Percentiles rank a stretch among this genome's conserved stretches.
These are phyloP conservation scores for Pseudotulostoma volvatum DNA, from an alignment of 495 filamentous ascomycete species.

Conservation along the genomic window DNA sequence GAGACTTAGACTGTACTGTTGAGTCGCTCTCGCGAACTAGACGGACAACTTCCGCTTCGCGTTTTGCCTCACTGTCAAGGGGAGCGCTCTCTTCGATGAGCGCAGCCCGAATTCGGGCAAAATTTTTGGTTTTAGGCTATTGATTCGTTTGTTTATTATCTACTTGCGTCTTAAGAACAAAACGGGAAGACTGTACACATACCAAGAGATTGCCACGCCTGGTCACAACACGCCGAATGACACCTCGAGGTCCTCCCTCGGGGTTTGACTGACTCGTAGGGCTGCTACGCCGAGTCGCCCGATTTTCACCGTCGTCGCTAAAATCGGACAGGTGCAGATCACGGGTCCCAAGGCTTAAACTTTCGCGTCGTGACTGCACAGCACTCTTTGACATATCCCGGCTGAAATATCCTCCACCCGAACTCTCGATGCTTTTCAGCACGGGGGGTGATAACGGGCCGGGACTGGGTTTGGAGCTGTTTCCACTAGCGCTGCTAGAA, in stretches of 20 bases:
- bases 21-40: slow-evolving; percentile 70
- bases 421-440: slow-evolving; percentile 42
- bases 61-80: slow-evolving; percentile 70
- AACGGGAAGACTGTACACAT: slow-evolving; percentile 21
- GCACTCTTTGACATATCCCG: slow-evolving; percentile 24
- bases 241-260: slow-evolving; percentile 29
- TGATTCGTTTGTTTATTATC: slow-evolving; percentile 6
- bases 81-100: slow-evolving; percentile 77
- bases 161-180: too few relatives aligned
- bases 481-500: slow-evolving; percentile 53
- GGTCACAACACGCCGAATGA: slow-evolving; percentile 54
- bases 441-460: slow-evolving; percentile 45
- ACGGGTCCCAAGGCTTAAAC: slow-evolving; percentile 70
- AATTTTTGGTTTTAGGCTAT: slow-evolving; percentile 85
- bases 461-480: slow-evolving; percentile 53
- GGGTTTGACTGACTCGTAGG: slow-evolving; percentile 21
- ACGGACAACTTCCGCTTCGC: slow-evolving; percentile 85
- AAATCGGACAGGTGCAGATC: slow-evolving; percentile 75
- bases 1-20: slow-evolving; percentile 24
- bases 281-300: slow-evolving; percentile 29
- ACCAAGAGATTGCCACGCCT: slow-evolving; percentile 78
- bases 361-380: slow-evolving; percentile 53
- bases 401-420: slow-evolving; percentile 28
- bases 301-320: slow-evolving; percentile 57
- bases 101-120: slow-evolving; percentile 80